Percentiles rank a stretch among this genome's conserved stretches.
phyloP scores from a whole-genome alignment of 306 rosid genomes.

The Trichosanthes cucumerina region DNA sequence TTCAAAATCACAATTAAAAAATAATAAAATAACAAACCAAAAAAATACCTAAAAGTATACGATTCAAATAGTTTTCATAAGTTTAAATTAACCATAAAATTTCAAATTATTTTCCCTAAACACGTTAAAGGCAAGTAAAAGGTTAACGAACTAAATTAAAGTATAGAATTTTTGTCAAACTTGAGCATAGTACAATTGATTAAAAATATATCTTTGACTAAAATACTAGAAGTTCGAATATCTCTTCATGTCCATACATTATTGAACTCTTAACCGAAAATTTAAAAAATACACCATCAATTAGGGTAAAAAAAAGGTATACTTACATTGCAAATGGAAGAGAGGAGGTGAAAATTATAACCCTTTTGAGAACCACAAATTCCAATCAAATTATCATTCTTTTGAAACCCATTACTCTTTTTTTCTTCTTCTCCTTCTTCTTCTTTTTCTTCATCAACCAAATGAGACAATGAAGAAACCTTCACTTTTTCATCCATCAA shows the following conservation, averaged over 20 bases:
- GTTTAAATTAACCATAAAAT: no score
- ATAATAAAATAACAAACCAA: neutral
- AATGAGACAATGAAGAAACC: neutral
- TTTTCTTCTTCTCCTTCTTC: conserved; percentile 14
- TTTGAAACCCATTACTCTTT: neutral
- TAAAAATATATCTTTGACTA: no score
- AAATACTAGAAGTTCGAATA: no score
- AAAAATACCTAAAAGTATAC: neutral
- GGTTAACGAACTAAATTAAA: no score
- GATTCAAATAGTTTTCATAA: neutral
- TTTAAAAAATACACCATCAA: neutral
- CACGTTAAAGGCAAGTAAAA: no score
- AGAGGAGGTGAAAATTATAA: conserved; percentile 24
- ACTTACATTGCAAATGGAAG: conserved; percentile 48
- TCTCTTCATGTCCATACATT: no score
- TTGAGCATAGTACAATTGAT: no score
- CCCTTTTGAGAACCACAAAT: conserved; percentile 23
- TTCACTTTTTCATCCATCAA: conserved; percentile 39
- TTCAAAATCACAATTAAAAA: neutral
- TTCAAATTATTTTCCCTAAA: no score
- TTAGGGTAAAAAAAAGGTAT: neutral
- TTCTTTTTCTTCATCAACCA: conserved; percentile 15
- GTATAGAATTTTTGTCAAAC: no score
- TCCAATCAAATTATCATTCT: conserved; percentile 34
- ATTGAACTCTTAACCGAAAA: no score